Base-by-base conservation (phyloP, 176 grass and related monocot genomes). In the Triticum monococcum region DNA sequence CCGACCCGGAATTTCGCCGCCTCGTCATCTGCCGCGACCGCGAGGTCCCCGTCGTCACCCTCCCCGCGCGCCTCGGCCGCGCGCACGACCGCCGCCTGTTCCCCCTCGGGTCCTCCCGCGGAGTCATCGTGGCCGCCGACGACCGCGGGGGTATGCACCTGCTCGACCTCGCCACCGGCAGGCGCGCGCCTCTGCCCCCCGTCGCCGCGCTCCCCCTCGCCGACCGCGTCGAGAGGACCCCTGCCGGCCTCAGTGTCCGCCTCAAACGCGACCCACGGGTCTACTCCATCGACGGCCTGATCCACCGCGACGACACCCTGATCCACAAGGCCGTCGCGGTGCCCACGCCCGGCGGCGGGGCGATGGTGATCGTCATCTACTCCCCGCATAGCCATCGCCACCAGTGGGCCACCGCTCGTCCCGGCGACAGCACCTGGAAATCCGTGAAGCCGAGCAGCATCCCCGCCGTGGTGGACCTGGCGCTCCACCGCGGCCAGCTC, bases 401-500 rank as follows among this genome's bases (percentile, higher is more conserved):
- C 80, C 80, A 90, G 80, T 90, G 80, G 85, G 80, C 80, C 4
- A 90, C 80, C 66, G 85, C 89, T 33, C 85, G 67, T 0, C 80
- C 80, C 7, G 67, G 89, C 13, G 85, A 90, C 33, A 46, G 75
- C 67, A 32, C 56, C 17, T 87, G 84, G 84, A 90, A 90, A 59
- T 90, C 89, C 25, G 80, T 87, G 57, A 81, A 81, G 85, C 80
- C 20, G 18, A 79, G 66, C 31, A 87, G 80, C 89, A 87, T 90
- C 80, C 89, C 75, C 20, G 24, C 80, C 3, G 80, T 90, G 43
- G 79, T 90, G 54, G 89, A 90, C 80, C 80, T 90, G 74, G 74
- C 68, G 7, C 57, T 87, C 25, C 85, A 87, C 89, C 12, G 18
- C 5, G 89, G 89, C 0, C 74, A 68, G 74, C 89, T 90, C 33